Conservation (phyloP, 768 basidiomycete species). For the Psilocybe cubensis region DNA sequence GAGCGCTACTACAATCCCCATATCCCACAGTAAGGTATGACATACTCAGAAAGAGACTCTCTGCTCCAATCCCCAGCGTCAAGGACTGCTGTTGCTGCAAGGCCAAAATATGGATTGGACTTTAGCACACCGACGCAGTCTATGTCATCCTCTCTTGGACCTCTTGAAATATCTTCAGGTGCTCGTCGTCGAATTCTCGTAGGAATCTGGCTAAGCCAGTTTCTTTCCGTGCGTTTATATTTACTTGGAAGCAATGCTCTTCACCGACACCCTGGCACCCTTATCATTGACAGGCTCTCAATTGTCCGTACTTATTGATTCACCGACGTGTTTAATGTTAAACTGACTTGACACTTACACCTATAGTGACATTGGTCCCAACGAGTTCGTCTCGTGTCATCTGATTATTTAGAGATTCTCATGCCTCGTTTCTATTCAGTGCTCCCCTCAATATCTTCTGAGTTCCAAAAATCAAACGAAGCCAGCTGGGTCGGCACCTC, state of each 20-base stretch:
- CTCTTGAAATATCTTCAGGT: slow-evolving; percentile 60
- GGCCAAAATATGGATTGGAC: slow-evolving; percentile 17
- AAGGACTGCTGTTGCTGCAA: slow-evolving; percentile 2
- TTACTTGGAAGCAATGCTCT: background rate
- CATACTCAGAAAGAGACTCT: slow-evolving; percentile 18
- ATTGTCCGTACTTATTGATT: slow-evolving; percentile 25
- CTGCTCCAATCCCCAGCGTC: slow-evolving; percentile 14
- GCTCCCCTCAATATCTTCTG: slow-evolving; percentile 76
- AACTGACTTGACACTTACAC: background rate
- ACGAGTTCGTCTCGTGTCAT: slow-evolving; percentile 51
- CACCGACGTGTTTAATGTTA: background rate
- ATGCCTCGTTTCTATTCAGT: slow-evolving; percentile 41
- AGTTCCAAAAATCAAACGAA: slow-evolving; percentile 75
- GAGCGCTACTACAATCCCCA: background rate
- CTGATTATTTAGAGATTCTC: background rate
- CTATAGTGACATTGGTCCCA: slow-evolving; percentile 70
- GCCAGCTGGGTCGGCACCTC: slow-evolving; percentile 85
- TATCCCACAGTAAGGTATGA: slow-evolving; percentile 4
- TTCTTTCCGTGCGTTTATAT: slow-evolving; percentile 63
- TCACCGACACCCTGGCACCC: background rate
- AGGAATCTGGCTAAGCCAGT: slow-evolving; percentile 75
- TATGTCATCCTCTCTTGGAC: slow-evolving; percentile 42
- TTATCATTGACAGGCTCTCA: slow-evolving; percentile 32
- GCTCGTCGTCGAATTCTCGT: slow-evolving; percentile 69
- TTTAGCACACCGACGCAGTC: slow-evolving; percentile 16